Conservation (phyloP, 352 stramenopile species). For the Chrysophaeum taylorii region DNA sequence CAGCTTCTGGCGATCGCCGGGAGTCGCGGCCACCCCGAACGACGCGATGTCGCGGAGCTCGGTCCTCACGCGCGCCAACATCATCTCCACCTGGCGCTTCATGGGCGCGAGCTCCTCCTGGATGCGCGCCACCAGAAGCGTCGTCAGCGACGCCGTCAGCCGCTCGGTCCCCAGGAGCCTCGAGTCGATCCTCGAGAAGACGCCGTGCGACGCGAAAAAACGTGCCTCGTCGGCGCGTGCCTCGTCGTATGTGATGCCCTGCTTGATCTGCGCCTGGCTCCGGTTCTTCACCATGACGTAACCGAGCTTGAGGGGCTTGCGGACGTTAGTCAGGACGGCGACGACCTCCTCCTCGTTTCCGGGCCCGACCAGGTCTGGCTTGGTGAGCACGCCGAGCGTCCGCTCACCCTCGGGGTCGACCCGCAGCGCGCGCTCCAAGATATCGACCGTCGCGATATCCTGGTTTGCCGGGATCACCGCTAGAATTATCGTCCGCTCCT, state of each 20-base stretch:
- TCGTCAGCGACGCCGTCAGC: conserved; percentile 28
- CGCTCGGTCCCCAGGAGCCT: conserved; percentile 25
- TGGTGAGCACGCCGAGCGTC: conserved; percentile 69
- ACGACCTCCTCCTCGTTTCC: conserved; percentile 54
- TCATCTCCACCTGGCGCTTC: conserved; percentile 23
- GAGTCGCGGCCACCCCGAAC: conserved; percentile 20
- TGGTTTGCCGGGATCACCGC: conserved; percentile 63
- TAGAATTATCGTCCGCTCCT: conserved; percentile 63
- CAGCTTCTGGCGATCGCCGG: conserved; percentile 31
- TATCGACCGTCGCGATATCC: conserved; percentile 66
- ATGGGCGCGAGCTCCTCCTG: conserved; percentile 35
- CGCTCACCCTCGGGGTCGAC: conserved; percentile 54
- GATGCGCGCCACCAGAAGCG: conserved; percentile 34
- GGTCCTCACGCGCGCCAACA: conserved; percentile 11
- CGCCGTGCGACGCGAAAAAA: conserved; percentile 27
- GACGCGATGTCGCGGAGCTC: conserved; percentile 28
- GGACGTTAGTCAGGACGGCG: conserved; percentile 55
- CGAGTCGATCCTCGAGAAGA: conserved; percentile 16
- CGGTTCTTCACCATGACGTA: conserved; percentile 67
- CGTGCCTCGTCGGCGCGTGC: conserved; percentile 34
- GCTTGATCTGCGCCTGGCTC: conserved; percentile 47
- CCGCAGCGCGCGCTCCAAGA: conserved; percentile 51
- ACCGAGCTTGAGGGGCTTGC: conserved; percentile 54
- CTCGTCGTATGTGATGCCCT: conserved; percentile 35
- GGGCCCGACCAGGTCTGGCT: conserved; percentile 61